These are phyloP conservation scores for Senna tora DNA, from an alignment of 306 rosid species.

Conservation along the genomic window DNA sequence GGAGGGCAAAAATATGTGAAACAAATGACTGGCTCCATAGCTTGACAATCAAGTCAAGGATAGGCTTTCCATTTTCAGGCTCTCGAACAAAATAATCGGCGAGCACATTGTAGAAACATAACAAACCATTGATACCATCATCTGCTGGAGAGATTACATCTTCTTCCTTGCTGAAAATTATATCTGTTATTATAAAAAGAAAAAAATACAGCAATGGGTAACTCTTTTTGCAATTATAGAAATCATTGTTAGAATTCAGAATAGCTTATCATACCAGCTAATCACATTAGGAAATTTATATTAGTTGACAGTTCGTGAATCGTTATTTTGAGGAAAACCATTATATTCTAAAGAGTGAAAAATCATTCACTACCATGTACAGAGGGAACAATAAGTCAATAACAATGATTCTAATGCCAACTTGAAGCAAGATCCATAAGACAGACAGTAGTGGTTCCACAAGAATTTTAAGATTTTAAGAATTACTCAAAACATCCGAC, in stretches of 20 bases:
- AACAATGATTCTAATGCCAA: constrained; percentile 21
- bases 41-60: constrained; percentile 87
- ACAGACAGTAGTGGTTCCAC: not conserved
- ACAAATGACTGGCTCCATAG: constrained; percentile 99
- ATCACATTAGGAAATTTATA: not conserved
- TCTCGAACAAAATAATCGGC: constrained; percentile 82
- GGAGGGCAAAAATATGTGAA: constrained; percentile 81
- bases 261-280: constrained; percentile 19
- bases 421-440: not conserved
- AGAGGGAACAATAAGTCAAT: constrained; percentile 16
- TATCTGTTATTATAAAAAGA: constrained; percentile 56
- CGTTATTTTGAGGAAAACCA: constrained; percentile 5
- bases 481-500: not conserved
- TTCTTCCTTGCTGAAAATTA: constrained; percentile 75
- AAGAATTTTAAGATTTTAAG: constrained; percentile 6
- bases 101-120: constrained; percentile 89
- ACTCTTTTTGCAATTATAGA: constrained; percentile 10
- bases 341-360: not conserved
- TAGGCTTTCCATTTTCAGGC: constrained; percentile 78
- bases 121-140: constrained; percentile 49
- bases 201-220: constrained; percentile 33
- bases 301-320: not conserved
- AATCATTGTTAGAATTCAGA: constrained; percentile 2
- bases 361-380: constrained; percentile 16
- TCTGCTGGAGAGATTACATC: constrained; percentile 67